phyloP scores from a whole-genome alignment of 1,284 basidiomycete genomes.

The Cryptococcus neoformans region DNA sequence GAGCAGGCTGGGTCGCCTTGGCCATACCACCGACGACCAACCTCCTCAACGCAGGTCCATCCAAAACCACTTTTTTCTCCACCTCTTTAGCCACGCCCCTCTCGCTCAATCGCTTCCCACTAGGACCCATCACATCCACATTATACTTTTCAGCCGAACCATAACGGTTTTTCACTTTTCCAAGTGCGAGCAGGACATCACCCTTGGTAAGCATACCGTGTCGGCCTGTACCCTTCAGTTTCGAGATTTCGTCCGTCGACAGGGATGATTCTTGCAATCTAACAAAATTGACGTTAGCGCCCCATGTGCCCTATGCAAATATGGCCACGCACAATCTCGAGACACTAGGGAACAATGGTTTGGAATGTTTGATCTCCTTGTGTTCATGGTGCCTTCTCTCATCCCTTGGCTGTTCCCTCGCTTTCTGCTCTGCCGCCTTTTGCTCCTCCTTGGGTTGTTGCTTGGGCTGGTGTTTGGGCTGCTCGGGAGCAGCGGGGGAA shows the following conservation, averaged over 20 bases:
- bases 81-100: background rate
- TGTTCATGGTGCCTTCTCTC: constrained; percentile 21
- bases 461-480: background rate
- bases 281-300: background rate
- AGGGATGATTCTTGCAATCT: constrained; percentile 45
- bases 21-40: constrained; percentile 69
- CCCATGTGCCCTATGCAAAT: no score
- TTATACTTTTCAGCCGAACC: constrained; percentile 72
- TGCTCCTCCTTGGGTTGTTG: no score
- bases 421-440: constrained; percentile 12
- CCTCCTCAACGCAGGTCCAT: constrained; percentile 65
- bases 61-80: constrained; percentile 55
- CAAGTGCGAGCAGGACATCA: constrained; percentile 76
- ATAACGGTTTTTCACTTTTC: constrained; percentile 61
- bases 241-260: background rate
- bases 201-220: constrained; percentile 90
- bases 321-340: constrained; percentile 46
- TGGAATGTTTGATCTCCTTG: constrained; percentile 35
- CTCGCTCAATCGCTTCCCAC: constrained; percentile 22
- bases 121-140: constrained; percentile 35
- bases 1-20: constrained; percentile 59
- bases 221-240: constrained; percentile 63
- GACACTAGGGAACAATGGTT: constrained; percentile 45
- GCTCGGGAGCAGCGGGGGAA: constrained; percentile 30
- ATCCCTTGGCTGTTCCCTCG: constrained; percentile 10